A percentile compares a stretch with the other conserved stretches of the same genome.
These are phyloP conservation scores for Aspergillus tamarii DNA, from an alignment of 2,329 filamentous ascomycete species.

Conservation along the genomic window DNA sequence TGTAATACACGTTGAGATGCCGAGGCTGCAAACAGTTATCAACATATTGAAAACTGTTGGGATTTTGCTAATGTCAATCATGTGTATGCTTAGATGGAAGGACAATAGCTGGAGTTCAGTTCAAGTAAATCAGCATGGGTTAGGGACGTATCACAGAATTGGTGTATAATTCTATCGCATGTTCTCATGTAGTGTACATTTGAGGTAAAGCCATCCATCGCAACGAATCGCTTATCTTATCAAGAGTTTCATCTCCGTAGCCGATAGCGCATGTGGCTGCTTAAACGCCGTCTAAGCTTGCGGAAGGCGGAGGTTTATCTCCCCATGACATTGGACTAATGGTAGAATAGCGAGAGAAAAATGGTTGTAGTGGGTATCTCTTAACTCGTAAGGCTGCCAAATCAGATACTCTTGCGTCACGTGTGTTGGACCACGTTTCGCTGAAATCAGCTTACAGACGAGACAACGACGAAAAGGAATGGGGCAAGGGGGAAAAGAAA, in stretches of 20 bases:
- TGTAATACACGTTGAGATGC: slow-evolving; percentile 5
- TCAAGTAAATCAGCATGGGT: too few relatives aligned
- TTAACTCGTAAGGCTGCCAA: background rate
- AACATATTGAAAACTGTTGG: background rate
- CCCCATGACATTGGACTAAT: background rate
- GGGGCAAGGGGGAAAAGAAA: too few relatives aligned
- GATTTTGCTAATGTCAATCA: background rate
- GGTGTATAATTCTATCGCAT: background rate
- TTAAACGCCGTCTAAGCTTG: background rate
- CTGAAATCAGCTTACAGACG: background rate
- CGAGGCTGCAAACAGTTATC: slow-evolving; percentile 1
- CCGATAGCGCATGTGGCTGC: background rate
- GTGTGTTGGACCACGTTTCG: background rate
- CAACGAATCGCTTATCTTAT: background rate
- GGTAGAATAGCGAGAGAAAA: background rate
- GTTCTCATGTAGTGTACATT: background rate
- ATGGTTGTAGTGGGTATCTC: background rate
- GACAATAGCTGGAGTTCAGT: background rate
- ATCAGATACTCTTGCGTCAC: background rate
- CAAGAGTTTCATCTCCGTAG: background rate
- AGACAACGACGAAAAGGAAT: too few relatives aligned
- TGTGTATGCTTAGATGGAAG: background rate
- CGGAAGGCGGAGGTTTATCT: background rate
- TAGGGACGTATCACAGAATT: background rate
- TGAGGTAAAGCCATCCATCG: background rate